Evolutionary conservation across 2,329 filamentous ascomycete species (phyloP), one percentile per base, ranked within the genome.

Genomic region (Colletotrichum salicis): DNA sequence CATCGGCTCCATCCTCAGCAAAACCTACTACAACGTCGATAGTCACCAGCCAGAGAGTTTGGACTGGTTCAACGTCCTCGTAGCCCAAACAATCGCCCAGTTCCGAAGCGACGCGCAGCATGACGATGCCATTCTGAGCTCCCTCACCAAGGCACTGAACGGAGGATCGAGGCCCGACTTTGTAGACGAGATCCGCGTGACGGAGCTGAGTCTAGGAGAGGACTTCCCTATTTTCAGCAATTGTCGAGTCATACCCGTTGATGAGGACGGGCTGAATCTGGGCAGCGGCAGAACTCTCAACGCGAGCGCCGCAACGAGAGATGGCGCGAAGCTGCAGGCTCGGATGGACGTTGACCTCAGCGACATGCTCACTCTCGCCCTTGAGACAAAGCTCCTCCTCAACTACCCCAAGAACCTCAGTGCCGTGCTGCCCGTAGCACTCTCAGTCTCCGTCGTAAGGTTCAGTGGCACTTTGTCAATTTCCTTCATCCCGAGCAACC

Each of bases 201-300:
- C 95, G 2, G 96, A 99, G 82, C 91, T 99, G 72, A 97, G 93
- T 62, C 86, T 99, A 5, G 96, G 96, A 35, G 96, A 99, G 77
- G 96, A 99, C 77, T 99, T 98, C 75, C 96, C 96, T 33, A 99
- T 99, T 64, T 97, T 99, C 82, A 98, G 95, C 85, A 99, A 99
- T 81, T 98, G 96, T 79, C 91, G 96, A 71, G 93, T 99, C 67
- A 98, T 98, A 72, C 94, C 95, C 2, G 94, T 98, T 0, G 92
- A 94, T 77, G 93, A 96, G 76, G 92, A 95, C 80, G 93, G 92
- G 1, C 81, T 91, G 45, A 86, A 84, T 56, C 84, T 92, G 45
- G 87, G 84, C 67, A 80, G 81, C 31, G 84, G 86, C 19, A 85
- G 83, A 74, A 85, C 83, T n/a, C 85, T 89, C 55, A 86, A 88